A percentile compares a stretch with the other conserved stretches of the same genome.
phyloP scores from a whole-genome alignment of 2,329 filamentous ascomycete species.

The Hypoxylon sp. region DNA sequence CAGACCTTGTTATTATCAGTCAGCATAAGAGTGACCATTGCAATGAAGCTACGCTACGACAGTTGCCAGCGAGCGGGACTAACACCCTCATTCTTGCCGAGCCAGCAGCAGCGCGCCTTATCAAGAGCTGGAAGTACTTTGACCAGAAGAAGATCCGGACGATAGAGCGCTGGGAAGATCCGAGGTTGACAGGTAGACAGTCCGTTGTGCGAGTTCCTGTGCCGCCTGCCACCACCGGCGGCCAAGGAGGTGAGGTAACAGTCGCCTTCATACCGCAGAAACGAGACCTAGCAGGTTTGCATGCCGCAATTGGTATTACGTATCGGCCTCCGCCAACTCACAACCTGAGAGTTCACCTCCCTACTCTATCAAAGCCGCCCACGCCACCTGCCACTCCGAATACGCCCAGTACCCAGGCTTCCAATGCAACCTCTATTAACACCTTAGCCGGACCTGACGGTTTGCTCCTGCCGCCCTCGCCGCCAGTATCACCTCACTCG shows the following conservation, averaged over 20 bases:
- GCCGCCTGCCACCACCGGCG: constrained; percentile 66
- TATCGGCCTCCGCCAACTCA: constrained; percentile 71
- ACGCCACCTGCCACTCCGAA: constrained; percentile 55
- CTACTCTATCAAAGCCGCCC: constrained; percentile 38
- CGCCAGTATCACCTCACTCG: constrained; percentile 57
- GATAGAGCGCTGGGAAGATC: constrained; percentile 64
- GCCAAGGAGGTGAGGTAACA: constrained; percentile 76
- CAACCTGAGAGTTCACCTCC: constrained; percentile 27
- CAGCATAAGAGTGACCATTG: constrained; percentile 75
- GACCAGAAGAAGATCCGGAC: constrained; percentile 63
- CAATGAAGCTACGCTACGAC: constrained; percentile 76
- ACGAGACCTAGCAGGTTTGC: constrained; percentile 71
- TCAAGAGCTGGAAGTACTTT: constrained; percentile 79
- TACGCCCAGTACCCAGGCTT: constrained; percentile 38
- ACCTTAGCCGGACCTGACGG: constrained; percentile 36
- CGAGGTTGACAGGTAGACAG: constrained; percentile 55
- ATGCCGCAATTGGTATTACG: constrained; percentile 79
- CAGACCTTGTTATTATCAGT: constrained; percentile 64
- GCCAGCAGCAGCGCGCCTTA: constrained; percentile 74
- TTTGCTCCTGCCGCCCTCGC: constrained; percentile 55
- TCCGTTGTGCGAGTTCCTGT: constrained; percentile 65
- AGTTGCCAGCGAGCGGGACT: constrained; percentile 68
- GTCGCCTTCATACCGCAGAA: constrained; percentile 76
- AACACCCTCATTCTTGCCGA: constrained; percentile 77
- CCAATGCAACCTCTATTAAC: constrained; percentile 34